Base-by-base conservation (phyloP, 108 stramenopile species). In the Nitzschia sp. region DNA sequence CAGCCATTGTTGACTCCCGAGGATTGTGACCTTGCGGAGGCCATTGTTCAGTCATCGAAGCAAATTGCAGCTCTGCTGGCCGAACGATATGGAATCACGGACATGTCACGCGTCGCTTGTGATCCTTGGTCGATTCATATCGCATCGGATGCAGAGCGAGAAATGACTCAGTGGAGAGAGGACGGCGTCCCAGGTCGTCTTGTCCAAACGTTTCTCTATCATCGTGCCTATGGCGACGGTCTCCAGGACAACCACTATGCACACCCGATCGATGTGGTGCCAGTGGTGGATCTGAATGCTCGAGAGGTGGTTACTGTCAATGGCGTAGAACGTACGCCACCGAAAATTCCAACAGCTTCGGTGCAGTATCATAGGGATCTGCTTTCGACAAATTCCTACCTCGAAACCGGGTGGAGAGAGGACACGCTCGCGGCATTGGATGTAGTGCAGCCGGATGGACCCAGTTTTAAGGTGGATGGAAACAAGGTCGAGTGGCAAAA, bases 1-100 rank as follows among this genome's bases (percentile, higher is more conserved):
- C 89, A 90, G 53, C 89, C 89, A 3, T 48, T 90, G 64, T 68
- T 86, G 23, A 85, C 89, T n/a, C 89, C 89, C 3, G 85, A 83
- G 5, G 89, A 90, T 69, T 90, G 89, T 66, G 58, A 66, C 6
- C 35, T 85, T 29, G 89, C 89, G 16, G 89, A 90, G 72, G 62
- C 52, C 8, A 87, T 90, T 58, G 76, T 75, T 16, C 73, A 85
- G 46, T 45, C 45, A 3, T 80, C 76, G 9, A 25, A 63, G 3
- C 50, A 78, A 41, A 71, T 88, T 3, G 52, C 50, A 29, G 33
- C n/a, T 15, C 60, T 65, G 31, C 33, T 88, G 46, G 31, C 58
- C 38, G 80, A 84, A 28, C 69, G 83, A 8, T 87, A 87, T 59
- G 79, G 69, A 5, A 83, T 87, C 28, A 52, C 53, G 11, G 75